These are phyloP conservation scores for Saturnispora zaruensis DNA, from an alignment of 805 yeast species.

Conservation along the genomic window DNA sequence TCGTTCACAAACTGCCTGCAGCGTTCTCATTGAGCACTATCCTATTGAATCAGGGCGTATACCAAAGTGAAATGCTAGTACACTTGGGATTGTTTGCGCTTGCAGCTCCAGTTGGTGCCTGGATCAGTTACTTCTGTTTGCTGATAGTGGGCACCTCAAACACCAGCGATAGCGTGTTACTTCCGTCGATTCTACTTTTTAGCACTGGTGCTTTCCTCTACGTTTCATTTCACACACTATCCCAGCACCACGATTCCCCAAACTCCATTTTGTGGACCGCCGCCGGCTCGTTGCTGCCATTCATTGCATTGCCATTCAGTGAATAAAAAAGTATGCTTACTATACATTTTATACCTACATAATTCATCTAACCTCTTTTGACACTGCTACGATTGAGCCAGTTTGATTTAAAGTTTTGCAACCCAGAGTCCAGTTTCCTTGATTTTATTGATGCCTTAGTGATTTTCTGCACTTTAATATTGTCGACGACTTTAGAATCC, in stretches of 20 bases:
- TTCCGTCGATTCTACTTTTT: constrained; percentile 49
- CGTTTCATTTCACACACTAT: constrained; percentile 58
- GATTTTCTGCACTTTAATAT: constrained; percentile 33
- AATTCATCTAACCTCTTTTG: constrained; percentile 1
- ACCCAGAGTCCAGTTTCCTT: constrained; percentile 7
- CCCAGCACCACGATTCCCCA: constrained; percentile 16
- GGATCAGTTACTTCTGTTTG: constrained; percentile 34
- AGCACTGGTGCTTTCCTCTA: constrained; percentile 68
- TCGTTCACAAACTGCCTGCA: constrained; percentile 69
- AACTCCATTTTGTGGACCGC: not conserved
- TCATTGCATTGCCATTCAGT: constrained; percentile 4
- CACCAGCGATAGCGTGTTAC: constrained; percentile 23
- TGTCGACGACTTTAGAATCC: constrained; percentile 28
- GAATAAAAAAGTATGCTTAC: not conserved
- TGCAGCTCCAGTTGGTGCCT: constrained; percentile 55
- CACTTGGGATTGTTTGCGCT: constrained; percentile 48
- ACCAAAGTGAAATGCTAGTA: constrained; percentile 28
- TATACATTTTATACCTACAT: not conserved
- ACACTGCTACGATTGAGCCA: constrained; percentile 5
- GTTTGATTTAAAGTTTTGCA: constrained; percentile 4
- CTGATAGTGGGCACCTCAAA: constrained; percentile 8
- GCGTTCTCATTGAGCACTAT: constrained; percentile 58
- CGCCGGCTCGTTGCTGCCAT: constrained; percentile 2
- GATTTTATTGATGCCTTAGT: constrained; percentile 10
- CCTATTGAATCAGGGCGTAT: constrained; percentile 32